Conservation (phyloP, 768 basidiomycete genomes). For the Termitomyces sp. region DNA sequence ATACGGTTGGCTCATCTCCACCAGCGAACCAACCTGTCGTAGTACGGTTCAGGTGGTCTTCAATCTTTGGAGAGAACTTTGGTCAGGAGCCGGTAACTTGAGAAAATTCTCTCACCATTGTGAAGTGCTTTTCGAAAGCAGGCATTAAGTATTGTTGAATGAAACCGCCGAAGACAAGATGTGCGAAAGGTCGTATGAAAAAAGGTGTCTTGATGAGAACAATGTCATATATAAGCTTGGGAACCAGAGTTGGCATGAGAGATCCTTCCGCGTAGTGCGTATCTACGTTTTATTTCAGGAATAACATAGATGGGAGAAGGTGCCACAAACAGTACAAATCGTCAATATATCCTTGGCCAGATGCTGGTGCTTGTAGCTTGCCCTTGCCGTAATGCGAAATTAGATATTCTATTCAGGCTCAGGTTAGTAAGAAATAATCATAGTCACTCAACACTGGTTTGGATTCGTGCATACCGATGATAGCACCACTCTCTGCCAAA, state of each 20-base stretch:
- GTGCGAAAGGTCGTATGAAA: conserved; percentile 32
- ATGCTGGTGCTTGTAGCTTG: conserved; percentile 10
- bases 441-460: background rate
- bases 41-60: conserved; percentile 13
- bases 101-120: conserved; percentile 20
- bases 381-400: conserved; percentile 18
- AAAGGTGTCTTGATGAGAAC: conserved; percentile 29
- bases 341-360: conserved; percentile 13
- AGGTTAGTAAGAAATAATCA: background rate
- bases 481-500: conserved; percentile 27
- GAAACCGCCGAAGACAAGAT: conserved; percentile 24
- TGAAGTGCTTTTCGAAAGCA: conserved; percentile 23
- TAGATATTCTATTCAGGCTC: conserved; percentile 13
- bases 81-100: background rate
- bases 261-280: conserved; percentile 20
- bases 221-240: conserved; percentile 27
- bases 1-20: conserved; percentile 19
- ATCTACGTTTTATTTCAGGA: conserved; percentile 2
- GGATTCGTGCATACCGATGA: conserved; percentile 14
- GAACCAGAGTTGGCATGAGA: conserved; percentile 34
- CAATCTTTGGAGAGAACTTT: conserved; percentile 3
- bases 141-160: conserved; percentile 20
- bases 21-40: conserved; percentile 20
- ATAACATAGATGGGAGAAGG: background rate
- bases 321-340: conserved; percentile 15